Percentiles rank a stretch among this genome's conserved stretches.
phyloP scores from a whole-genome alignment of 148 eudicot genomes.

The Selenicereus undatus region DNA sequence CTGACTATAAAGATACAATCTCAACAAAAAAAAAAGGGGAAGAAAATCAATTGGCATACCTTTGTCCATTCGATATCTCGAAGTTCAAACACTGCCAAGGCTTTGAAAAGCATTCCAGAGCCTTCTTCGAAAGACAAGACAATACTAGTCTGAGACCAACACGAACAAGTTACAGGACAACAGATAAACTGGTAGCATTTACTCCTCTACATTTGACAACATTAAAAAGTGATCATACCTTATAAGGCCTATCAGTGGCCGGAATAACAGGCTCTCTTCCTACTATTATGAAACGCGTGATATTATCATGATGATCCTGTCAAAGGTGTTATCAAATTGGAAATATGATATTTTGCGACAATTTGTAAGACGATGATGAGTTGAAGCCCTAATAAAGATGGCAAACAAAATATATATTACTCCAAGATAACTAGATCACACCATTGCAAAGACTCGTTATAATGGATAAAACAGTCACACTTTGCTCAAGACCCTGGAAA shows the following conservation, averaged over 20 bases:
- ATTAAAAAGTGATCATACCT: constrained; percentile 40
- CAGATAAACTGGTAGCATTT: not conserved
- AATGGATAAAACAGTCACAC: no score
- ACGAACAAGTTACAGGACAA: not conserved
- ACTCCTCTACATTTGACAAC: not conserved
- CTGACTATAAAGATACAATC: not conserved
- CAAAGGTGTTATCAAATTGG: constrained; percentile 11
- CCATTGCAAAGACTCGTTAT: no score
- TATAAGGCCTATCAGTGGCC: constrained; percentile 56
- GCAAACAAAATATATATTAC: no score
- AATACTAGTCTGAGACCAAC: constrained; percentile 65
- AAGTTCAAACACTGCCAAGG: constrained; percentile 84
- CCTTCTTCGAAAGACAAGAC: constrained; percentile 91
- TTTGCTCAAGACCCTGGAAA: no score
- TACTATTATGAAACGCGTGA: constrained; percentile 87
- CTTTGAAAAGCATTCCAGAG: constrained; percentile 88
- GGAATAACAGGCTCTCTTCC: constrained; percentile 90
- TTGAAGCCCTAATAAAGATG: not conserved
- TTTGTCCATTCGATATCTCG: constrained; percentile 74
- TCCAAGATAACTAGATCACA: no score
- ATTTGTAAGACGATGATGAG: not conserved
- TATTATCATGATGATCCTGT: constrained; percentile 73
- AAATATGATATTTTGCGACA: not conserved
- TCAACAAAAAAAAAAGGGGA: not conserved
- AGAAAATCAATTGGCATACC: no score